Percentiles rank a stretch among this genome's conserved stretches.
Conservation (phyloP, 192 early-diverging fungal species). For the Geosiphon pyriformis region DNA sequence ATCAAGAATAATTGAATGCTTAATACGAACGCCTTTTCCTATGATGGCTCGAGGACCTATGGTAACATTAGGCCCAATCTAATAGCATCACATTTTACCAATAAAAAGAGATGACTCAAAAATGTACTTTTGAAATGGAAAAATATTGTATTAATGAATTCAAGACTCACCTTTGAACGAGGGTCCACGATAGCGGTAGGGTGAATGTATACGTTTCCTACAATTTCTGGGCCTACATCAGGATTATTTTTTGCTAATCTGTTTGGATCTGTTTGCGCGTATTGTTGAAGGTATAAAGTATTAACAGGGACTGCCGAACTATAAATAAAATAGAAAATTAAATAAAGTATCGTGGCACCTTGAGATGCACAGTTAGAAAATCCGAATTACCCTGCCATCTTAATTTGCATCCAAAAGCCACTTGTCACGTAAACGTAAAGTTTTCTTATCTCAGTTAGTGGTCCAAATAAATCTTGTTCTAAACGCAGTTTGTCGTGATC, state of each 20-base stretch:
- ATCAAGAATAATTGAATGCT: slow-evolving; percentile 92
- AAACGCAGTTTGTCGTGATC: slow-evolving; percentile 66
- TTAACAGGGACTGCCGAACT: slow-evolving; percentile 93
- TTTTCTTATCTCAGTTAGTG: slow-evolving; percentile 75
- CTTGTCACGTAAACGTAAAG: slow-evolving; percentile 82
- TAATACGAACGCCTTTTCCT: slow-evolving; percentile 88
- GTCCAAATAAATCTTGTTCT: slow-evolving; percentile 89
- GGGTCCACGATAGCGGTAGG: slow-evolving; percentile 91
- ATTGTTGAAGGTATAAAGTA: slow-evolving; percentile 85
- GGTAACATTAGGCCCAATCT: slow-evolving; percentile 94
- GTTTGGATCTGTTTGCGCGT: slow-evolving; percentile 55
- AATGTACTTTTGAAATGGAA: too few relatives aligned
- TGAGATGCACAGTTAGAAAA: neutral
- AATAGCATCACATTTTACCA: slow-evolving; percentile 2
- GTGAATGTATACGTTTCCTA: slow-evolving; percentile 92
- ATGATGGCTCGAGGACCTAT: slow-evolving; percentile 86
- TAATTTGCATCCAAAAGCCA: slow-evolving; percentile 96
- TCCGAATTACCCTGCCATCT: slow-evolving; percentile 68
- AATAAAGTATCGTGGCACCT: neutral
- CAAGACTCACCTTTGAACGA: slow-evolving; percentile 72
- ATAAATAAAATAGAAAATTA: slow-evolving; percentile 9
- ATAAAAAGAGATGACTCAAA: too few relatives aligned
- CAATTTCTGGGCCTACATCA: slow-evolving; percentile 63
- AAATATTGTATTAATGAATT: too few relatives aligned
- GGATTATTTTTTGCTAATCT: slow-evolving; percentile 50